Conservation (phyloP, 768 basidiomycete species). For the Cubamyces lactineus region DNA sequence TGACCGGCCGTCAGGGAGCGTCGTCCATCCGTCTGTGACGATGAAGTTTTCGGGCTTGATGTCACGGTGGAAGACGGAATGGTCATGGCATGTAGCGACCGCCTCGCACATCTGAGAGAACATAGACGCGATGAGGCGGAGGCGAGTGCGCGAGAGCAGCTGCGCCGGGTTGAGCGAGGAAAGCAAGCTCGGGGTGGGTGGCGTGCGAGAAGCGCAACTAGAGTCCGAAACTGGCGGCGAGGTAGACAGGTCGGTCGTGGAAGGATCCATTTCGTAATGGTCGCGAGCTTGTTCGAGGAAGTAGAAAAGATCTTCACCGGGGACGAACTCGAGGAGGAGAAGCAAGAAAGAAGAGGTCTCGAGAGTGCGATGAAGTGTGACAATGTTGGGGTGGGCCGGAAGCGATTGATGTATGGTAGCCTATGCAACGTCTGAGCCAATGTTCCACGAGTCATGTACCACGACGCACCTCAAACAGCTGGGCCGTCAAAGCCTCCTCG, state of each 20-base stretch:
- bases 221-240: slow-evolving; percentile 28
- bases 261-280: slow-evolving; percentile 64
- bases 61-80: slow-evolving; percentile 92
- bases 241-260: slow-evolving; percentile 27
- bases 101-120: slow-evolving; percentile 99
- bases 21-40: slow-evolving; percentile 78
- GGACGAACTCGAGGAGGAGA: slow-evolving; percentile 92
- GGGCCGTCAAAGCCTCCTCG: slow-evolving; percentile 83
- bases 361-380: slow-evolving; percentile 90
- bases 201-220: slow-evolving; percentile 59
- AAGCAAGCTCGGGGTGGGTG: slow-evolving; percentile 92
- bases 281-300: slow-evolving; percentile 97
- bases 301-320: slow-evolving; percentile 96
- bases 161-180: slow-evolving; percentile 79
- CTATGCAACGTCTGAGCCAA: slow-evolving; percentile 39
- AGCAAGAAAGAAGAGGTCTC: slow-evolving; percentile 92
- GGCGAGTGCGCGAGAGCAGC: slow-evolving; percentile 82
- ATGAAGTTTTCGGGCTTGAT: slow-evolving; percentile 99
- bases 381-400: slow-evolving; percentile 89
- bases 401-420: slow-evolving; percentile 95
- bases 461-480: slow-evolving; percentile 80
- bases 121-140: slow-evolving; percentile 95
- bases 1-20: slow-evolving; percentile 54
- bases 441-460: slow-evolving; percentile 6
- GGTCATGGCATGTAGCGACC: slow-evolving; percentile 90